phyloP scores from a whole-genome alignment of 202 grass and related monocot genomes.

The Cymbopogon flexuosus region DNA sequence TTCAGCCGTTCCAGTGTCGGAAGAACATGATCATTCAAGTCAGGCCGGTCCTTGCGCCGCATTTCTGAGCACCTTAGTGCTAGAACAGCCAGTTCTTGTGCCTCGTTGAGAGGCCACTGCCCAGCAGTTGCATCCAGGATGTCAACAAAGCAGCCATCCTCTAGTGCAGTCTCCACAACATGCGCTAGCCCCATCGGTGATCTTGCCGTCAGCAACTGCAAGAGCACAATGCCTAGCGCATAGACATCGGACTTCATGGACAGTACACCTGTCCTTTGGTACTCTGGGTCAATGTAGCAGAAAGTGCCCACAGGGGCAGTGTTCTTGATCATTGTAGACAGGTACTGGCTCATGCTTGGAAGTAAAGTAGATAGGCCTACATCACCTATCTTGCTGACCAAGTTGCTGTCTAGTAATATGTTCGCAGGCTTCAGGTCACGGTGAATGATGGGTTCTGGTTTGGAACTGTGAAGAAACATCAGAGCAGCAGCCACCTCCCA shows the following conservation, averaged over 20 bases:
- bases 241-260: constrained; percentile 83
- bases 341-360: constrained; percentile 32
- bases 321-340: constrained; percentile 55
- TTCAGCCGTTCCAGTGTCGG: constrained; percentile 62
- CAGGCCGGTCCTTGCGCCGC: constrained; percentile 65
- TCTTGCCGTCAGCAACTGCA: constrained; percentile 69
- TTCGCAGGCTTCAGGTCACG: constrained; percentile 96
- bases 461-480: constrained; percentile 78
- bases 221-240: constrained; percentile 68
- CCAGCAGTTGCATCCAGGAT: constrained; percentile 70
- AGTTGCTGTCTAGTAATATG: constrained; percentile 73
- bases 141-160: constrained; percentile 46
- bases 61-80: constrained; percentile 72
- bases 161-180: constrained; percentile 56
- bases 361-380: constrained; percentile 79
- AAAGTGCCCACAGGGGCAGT: constrained; percentile 84
- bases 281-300: constrained; percentile 95
- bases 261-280: constrained; percentile 70
- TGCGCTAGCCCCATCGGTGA: constrained; percentile 67
- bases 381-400: constrained; percentile 83
- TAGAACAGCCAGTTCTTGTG: constrained; percentile 51
- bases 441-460: constrained; percentile 82
- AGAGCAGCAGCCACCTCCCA: constrained; percentile 77
- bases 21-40: constrained; percentile 56
- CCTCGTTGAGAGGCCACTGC: constrained; percentile 56